Base-by-base conservation (phyloP, 2,329 filamentous ascomycete species). In the Aspergillus tubingensis region DNA sequence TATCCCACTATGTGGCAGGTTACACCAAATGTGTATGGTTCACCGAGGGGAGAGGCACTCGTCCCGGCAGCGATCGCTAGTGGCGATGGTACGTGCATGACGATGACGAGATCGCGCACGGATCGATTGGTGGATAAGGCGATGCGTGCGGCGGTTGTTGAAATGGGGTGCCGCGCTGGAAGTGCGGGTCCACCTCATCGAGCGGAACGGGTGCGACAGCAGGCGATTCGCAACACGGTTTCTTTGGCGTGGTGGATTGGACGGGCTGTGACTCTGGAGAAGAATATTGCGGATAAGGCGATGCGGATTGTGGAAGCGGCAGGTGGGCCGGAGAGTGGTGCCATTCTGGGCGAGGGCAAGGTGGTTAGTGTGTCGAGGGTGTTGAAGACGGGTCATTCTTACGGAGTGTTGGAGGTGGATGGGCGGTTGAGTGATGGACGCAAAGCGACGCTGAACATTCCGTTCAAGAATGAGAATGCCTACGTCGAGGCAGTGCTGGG, bases 221-320 rank as follows among this genome's bases (percentile, higher is more conserved):
- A 63, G 21, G 61, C 63, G 1, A 80, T 86, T 13, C 77, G 82
- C 54, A 78, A 85, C 60, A 85, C 82, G 0, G 73, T 83, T 10
- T 85, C 82, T 1, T 82, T 82, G 59, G 80, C 81, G 0, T 86
- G 82, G 84, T 76, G 82, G 54, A 67, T 70, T 27, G 68, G 67
- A 2, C 54, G 68, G 15, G 66, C 67, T 2, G 61, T 70, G 11
- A 56, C 58, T 1, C 50, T 65, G 5, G 67, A 61, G 32, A 62
- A 58, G 10, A 60, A 52, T n/a, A 63, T 65, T 19, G 53, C 48
- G 8, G 57, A 63, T 5, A 61, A 59, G 25, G 62, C 64, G 2
- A 61, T 61, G 19, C 59, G 61, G 10, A 66, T 70, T 5, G 59
- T 69, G 5, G 61, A 66, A 23, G 60, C 66, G 52, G 62, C 65